A percentile compares a stretch with the other conserved stretches of the same genome.
phyloP scores from a whole-genome alignment of 2,329 filamentous ascomycete species.

The Ophiostoma sp. region DNA sequence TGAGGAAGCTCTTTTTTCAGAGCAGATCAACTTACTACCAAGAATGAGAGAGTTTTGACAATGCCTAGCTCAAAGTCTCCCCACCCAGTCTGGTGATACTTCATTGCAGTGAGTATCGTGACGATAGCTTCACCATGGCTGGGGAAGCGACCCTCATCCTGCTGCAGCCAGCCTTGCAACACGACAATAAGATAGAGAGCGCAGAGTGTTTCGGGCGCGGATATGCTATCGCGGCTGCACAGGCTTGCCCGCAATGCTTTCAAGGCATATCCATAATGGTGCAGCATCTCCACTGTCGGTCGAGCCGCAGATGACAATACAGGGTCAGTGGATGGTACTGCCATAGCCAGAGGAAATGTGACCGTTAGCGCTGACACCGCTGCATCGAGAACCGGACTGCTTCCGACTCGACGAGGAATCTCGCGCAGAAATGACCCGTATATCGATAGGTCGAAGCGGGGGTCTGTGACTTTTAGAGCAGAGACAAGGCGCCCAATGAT shows the following conservation, averaged over 20 bases:
- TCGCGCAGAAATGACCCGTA: constrained; percentile 24
- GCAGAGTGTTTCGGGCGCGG: constrained; percentile 22
- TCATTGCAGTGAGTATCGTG: constrained; percentile 19
- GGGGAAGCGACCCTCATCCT: constrained; percentile 5
- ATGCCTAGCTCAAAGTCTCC: constrained; percentile 20
- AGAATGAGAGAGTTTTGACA: constrained; percentile 20
- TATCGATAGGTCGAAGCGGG: constrained; percentile 25
- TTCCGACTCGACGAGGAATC: constrained; percentile 24
- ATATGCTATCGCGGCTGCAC: neutral
- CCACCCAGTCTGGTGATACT: neutral
- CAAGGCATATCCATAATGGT: constrained; percentile 20
- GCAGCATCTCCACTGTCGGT: constrained; percentile 24
- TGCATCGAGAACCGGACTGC: constrained; percentile 23
- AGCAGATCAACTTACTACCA: constrained; percentile 15
- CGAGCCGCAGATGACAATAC: neutral
- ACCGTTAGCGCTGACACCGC: constrained; percentile 19
- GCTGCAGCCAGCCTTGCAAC: constrained; percentile 25
- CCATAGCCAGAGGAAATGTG: constrained; percentile 15
- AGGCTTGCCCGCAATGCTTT: constrained; percentile 19
- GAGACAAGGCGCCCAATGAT: constrained; percentile 19
- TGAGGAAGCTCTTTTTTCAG: neutral
- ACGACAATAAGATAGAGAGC: constrained; percentile 24
- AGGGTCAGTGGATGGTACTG: neutral
- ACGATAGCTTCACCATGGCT: constrained; percentile 25
- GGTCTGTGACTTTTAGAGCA: constrained; percentile 23